Conservation (phyloP, 345 rosid species). For the Ceriops zippeliana region DNA sequence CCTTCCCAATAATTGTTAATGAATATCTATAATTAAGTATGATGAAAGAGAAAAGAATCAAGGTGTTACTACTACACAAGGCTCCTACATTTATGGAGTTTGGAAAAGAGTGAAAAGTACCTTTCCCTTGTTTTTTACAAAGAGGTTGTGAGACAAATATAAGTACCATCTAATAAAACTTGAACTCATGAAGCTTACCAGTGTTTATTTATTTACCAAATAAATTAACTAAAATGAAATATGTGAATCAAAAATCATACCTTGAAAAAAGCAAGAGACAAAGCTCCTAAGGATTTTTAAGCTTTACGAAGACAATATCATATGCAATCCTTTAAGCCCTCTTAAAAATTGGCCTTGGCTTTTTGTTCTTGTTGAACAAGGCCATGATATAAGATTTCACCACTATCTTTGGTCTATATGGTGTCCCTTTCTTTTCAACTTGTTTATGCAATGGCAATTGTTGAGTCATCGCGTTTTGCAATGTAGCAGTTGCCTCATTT, state of each 20-base stretch:
- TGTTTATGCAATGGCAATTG: conserved; percentile 41
- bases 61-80: too few species aligned
- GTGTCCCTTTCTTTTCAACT: conserved; percentile 74
- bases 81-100: too few species aligned
- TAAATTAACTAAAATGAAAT: too few species aligned
- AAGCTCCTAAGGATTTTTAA: conserved; percentile 43
- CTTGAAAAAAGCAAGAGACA: conserved; percentile 32
- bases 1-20: too few species aligned
- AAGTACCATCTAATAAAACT: too few species aligned
- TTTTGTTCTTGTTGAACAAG: conserved; percentile 74
- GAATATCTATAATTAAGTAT: too few species aligned
- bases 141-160: too few species aligned
- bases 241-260: conserved; percentile 17
- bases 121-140: too few species aligned
- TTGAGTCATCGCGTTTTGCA: conserved; percentile 64
- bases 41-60: too few species aligned
- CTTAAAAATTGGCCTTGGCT: conserved; percentile 91
- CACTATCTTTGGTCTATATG: conserved; percentile 58
- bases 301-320: conserved; percentile 72
- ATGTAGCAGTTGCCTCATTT: conserved; percentile 62
- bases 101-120: too few species aligned
- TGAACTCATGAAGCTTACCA: background rate
- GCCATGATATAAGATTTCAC: conserved; percentile 75
- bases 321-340: conserved; percentile 69
- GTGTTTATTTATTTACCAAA: background rate